Evolutionary conservation across 2,329 filamentous ascomycete genomes (phyloP).

Genomic region (Aureobasidium subglaciale): DNA sequence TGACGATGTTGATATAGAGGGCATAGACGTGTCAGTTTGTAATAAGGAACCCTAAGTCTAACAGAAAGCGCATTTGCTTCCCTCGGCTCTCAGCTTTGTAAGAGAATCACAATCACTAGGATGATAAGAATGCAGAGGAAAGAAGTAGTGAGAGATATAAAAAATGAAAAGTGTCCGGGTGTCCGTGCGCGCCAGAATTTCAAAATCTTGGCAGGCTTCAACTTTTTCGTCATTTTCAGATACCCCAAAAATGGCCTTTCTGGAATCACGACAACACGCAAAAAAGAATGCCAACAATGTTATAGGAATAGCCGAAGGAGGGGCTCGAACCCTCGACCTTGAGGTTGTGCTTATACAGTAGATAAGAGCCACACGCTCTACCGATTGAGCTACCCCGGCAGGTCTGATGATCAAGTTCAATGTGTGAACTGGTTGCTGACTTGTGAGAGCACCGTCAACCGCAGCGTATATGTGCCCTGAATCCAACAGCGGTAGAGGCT

Average conservation of each 20-base stretch:
- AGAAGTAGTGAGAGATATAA: too few species aligned
- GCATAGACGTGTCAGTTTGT: too few species aligned
- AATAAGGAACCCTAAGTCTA: too few species aligned
- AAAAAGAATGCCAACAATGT: not conserved
- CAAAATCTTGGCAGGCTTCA: not conserved
- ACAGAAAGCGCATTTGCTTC: too few species aligned
- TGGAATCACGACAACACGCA: not conserved
- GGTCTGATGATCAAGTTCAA: slow-evolving; percentile 12
- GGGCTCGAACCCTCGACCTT: not conserved
- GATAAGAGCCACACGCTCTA: slow-evolving; percentile 42
- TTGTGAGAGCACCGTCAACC: not conserved
- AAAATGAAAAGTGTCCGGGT: too few species aligned
- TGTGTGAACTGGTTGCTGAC: slow-evolving; percentile 13
- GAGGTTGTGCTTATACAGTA: not conserved
- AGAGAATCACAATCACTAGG: too few species aligned
- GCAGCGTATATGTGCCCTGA: not conserved
- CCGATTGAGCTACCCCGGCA: slow-evolving; percentile 43
- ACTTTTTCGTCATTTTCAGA: not conserved
- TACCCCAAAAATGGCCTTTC: not conserved
- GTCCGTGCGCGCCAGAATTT: too few species aligned
- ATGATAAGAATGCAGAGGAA: too few species aligned
- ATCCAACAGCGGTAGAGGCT: too few species aligned
- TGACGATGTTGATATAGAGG: too few species aligned
- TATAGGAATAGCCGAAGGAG: not conserved
- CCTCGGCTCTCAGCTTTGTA: too few species aligned